Percentiles rank a stretch among this genome's conserved stretches.
These are phyloP conservation scores for Suillus decipiens DNA, from an alignment of 768 basidiomycete species.

Conservation along the genomic window DNA sequence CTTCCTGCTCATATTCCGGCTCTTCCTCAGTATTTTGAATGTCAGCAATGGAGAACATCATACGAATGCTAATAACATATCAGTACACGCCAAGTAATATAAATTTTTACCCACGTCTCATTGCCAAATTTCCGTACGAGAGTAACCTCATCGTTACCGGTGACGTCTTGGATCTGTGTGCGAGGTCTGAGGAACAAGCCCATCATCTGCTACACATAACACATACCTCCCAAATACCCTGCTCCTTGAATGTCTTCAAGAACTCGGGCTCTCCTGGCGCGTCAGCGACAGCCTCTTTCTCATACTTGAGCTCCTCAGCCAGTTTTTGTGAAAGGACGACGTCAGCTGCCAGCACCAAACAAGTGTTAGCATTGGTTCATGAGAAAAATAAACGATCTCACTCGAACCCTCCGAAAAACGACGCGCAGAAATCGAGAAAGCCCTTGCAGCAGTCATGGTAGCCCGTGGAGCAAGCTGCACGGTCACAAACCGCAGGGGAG, in stretches of 20 bases:
- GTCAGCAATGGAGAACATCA: slow-evolving; percentile 94
- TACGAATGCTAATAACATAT: slow-evolving; percentile 60
- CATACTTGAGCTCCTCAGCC: slow-evolving; percentile 82
- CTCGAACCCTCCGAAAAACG: slow-evolving; percentile 46
- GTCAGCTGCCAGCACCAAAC: slow-evolving; percentile 52
- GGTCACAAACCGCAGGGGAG: slow-evolving; percentile 20
- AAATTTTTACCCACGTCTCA: slow-evolving; percentile 64
- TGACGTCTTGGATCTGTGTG: slow-evolving; percentile 63
- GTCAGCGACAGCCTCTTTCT: slow-evolving; percentile 55
- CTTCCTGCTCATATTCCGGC: slow-evolving; percentile 39
- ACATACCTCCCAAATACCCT: slow-evolving; percentile 80
- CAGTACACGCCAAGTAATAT: not conserved
- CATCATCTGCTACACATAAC: not conserved
- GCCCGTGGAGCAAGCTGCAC: slow-evolving; percentile 17
- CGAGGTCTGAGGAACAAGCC: slow-evolving; percentile 1
- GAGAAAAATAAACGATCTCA: slow-evolving; percentile 27
- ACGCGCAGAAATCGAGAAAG: slow-evolving; percentile 42
- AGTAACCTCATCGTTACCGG: slow-evolving; percentile 79
- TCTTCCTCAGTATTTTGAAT: slow-evolving; percentile 54
- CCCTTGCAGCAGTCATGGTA: slow-evolving; percentile 31
- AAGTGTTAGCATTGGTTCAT: not conserved
- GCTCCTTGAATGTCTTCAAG: slow-evolving; percentile 68
- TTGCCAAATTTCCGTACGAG: slow-evolving; percentile 87
- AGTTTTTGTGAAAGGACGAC: slow-evolving; percentile 74
- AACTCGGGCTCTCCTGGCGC: slow-evolving; percentile 64